These are phyloP conservation scores for Poterioochromonas sp. DNA, from an alignment of 352 stramenopile genomes.

Conservation along the genomic window DNA sequence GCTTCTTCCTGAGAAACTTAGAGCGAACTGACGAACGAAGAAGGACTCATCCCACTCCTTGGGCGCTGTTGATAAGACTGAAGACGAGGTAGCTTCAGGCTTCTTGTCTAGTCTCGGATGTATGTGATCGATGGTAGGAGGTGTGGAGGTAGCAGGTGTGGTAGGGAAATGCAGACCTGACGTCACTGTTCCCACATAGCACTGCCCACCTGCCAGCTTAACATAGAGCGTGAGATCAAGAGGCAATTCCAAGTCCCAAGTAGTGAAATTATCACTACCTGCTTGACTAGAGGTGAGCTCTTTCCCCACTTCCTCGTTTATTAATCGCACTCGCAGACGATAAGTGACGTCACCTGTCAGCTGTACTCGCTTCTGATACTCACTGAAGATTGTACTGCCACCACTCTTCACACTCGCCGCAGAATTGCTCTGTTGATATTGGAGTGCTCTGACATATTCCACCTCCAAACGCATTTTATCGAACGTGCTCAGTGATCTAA, in stretches of 20 bases:
- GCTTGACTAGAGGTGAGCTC: not conserved
- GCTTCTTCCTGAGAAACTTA: not conserved
- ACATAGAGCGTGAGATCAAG: not conserved
- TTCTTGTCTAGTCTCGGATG: too few species aligned
- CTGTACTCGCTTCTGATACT: not conserved
- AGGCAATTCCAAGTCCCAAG: not conserved
- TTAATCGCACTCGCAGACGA: not conserved
- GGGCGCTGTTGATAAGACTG: too few species aligned
- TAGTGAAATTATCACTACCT: not conserved
- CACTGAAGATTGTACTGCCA: too few species aligned
- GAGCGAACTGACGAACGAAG: not conserved
- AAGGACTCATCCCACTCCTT: too few species aligned
- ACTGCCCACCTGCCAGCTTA: not conserved
- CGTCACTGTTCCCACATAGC: not conserved
- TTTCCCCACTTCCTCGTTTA: not conserved
- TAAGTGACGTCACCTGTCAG: not conserved
- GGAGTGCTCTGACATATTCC: not conserved
- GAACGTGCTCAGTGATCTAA: too few species aligned
- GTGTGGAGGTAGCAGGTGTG: not conserved
- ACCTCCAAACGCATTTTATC: conserved; percentile 1
- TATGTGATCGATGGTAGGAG: too few species aligned
- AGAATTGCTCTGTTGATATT: too few species aligned
- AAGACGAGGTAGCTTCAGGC: not conserved
- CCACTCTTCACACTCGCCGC: too few species aligned
- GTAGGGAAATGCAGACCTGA: not conserved